Conservation (phyloP, 2,329 filamentous ascomycete genomes). For the Alternaria dauci region DNA sequence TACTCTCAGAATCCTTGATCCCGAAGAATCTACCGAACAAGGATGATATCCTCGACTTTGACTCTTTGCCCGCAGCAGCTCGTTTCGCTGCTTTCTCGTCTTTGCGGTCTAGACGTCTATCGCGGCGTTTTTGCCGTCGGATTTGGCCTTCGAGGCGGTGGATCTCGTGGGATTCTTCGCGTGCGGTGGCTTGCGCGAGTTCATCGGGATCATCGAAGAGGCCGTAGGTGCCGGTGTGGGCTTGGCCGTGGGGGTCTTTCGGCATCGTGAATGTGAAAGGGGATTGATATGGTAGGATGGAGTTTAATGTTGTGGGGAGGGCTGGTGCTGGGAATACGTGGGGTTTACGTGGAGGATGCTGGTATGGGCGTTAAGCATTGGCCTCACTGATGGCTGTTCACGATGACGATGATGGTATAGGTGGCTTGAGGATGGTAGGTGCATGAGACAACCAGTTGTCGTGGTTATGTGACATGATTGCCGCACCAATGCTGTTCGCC, state of each 20-base stretch:
- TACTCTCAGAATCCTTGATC: not conserved
- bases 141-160: conserved; percentile 3
- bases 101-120: not conserved
- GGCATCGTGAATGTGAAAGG: conserved; percentile 4
- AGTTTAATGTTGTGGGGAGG: not conserved
- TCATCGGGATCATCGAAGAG: conserved; percentile 31
- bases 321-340: not conserved
- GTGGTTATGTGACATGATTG: not conserved
- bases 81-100: conserved; percentile 4
- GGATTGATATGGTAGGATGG: not conserved
- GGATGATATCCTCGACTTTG: not conserved
- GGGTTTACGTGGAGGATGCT: not conserved
- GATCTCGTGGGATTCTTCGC: conserved; percentile 9
- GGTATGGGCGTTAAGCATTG: not conserved
- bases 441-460: not conserved
- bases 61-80: not conserved
- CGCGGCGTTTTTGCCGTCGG: conserved; percentile 4
- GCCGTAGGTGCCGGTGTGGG: conserved; percentile 27
- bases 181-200: not conserved
- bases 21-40: not conserved
- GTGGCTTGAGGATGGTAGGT: not conserved
- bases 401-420: not conserved
- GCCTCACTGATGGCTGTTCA: not conserved
- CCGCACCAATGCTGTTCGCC: not conserved
- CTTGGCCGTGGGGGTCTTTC: conserved; percentile 4